Evolutionary conservation across 345 rosid genomes (phyloP).

Genomic region (Corchorus capsularis): DNA sequence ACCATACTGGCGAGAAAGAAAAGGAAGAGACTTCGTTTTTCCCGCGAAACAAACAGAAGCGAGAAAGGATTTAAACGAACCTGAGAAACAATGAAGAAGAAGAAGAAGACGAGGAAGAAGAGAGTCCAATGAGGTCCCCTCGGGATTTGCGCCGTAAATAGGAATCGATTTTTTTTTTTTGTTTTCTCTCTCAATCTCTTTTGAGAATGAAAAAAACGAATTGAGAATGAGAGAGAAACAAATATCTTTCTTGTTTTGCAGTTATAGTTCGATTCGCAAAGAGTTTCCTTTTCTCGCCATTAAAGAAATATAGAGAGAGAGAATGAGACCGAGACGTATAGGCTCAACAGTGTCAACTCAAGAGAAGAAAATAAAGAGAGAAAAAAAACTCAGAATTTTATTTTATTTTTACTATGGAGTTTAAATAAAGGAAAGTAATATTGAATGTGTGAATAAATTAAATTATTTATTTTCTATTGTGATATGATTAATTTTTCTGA

Average conservation of each 20-base stretch:
- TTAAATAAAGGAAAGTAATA: no score
- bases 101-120: background rate
- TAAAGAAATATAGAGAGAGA: background rate
- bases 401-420: no score
- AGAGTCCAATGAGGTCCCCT: slow-evolving; percentile 18
- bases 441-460: no score
- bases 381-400: background rate
- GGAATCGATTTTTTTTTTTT: background rate
- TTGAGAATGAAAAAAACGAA: background rate
- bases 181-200: background rate
- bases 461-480: background rate
- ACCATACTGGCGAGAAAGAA: no score
- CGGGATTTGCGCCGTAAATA: slow-evolving; percentile 11
- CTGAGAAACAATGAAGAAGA: no score
- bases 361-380: background rate
- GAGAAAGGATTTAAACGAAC: no score
- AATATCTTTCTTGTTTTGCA: background rate
- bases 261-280: background rate
- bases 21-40: no score
- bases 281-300: background rate
- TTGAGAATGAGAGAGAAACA: background rate
- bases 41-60: no score
- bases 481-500: background rate
- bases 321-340: background rate
- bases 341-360: background rate